Base-by-base conservation (phyloP, 2,329 filamentous ascomycete genomes). In the Chalaropsis thielavioides region DNA sequence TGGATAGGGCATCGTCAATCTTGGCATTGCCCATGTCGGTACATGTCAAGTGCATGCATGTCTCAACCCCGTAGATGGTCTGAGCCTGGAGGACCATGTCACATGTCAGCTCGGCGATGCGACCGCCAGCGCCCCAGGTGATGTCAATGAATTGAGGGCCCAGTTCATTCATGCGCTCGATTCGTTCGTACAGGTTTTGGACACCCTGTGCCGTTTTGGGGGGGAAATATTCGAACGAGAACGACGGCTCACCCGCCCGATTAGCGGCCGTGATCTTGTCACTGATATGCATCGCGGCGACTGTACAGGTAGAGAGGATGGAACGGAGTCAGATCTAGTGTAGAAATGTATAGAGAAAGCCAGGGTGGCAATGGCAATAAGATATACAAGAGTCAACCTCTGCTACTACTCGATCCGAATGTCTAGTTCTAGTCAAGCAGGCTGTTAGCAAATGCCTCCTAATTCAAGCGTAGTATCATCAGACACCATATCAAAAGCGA, bases 191-290 rank as follows among this genome's bases (percentile, higher is more conserved):
- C 66, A 99, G 86, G 75, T 99, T 99, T 78, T 99, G 94, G 13
- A 99, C 92, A 81, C 94, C 94, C 78, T 94, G 90, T 11, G 90
- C 88, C 7, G 94, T 99, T 80, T 99, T 99, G 46, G 94, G 94
- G 62, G 94, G 94, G 77, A 99, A 99, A 81, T 96, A 99, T 76
- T 99, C 94, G 79, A 99, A 99, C 67, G 94, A 99, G 81, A 96
- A 96, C 73, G 91, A 94, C 66, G 92, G 88, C 72, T 88, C 83
- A 74, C 86, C 85, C 72, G 86, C 84, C 77, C 83, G 82, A 76
- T 91, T 85, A 76, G 92, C 86, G 71, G 92, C 88, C 70, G 83
- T 80, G 72, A 99, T 82, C 81, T 96, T 96, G 71, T 94, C 85
- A 70, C 87, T 89, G 81, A 99, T 92, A 78, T 97, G 94, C 92